Evolutionary conservation across 2,329 filamentous ascomycete species (phyloP).

Genomic region (Colletotrichum tropicicola): DNA sequence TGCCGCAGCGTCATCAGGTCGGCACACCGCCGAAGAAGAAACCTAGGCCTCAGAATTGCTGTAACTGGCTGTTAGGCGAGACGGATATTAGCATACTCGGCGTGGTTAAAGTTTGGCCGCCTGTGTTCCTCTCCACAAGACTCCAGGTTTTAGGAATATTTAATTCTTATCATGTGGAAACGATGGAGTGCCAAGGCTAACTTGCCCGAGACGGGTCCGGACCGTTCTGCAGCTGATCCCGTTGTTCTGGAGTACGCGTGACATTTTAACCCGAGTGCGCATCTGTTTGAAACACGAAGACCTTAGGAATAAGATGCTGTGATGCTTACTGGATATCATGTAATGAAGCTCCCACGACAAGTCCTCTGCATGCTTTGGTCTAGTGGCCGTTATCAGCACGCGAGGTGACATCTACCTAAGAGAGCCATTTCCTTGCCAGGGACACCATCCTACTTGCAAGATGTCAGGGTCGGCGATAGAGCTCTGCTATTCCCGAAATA

Average conservation of each 20-base stretch:
- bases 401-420: no score
- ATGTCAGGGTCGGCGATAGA: no score
- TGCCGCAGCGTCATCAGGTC: background rate
- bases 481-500: no score
- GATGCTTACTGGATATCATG: no score
- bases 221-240: background rate
- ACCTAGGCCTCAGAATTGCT: background rate
- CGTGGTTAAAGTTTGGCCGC: background rate
- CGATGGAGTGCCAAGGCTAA: background rate
- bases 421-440: no score
- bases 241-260: background rate
- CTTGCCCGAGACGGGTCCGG: background rate
- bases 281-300: background rate
- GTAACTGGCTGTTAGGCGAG: background rate
- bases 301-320: no score
- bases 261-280: background rate
- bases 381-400: no score
- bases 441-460: no score
- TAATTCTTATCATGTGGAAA: constrained; percentile 3
- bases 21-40: background rate
- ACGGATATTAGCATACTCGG: background rate
- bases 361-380: no score
- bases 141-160: background rate
- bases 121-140: background rate
- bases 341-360: no score